Base-by-base conservation (phyloP, 1,284 basidiomycete genomes). In the Neonothopanus nambi region DNA sequence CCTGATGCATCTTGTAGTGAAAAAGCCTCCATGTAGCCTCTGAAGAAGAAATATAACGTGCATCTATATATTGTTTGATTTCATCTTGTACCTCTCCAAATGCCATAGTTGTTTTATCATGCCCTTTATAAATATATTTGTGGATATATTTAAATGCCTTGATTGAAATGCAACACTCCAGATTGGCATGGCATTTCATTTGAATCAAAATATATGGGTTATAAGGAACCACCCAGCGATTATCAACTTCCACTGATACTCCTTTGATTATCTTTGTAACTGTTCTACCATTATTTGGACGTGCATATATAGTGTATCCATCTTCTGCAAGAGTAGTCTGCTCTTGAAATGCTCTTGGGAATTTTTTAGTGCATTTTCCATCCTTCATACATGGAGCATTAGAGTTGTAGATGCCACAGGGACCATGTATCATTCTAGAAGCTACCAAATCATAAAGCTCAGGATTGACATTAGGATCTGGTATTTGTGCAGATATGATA, bases 101-200 rank as follows among this genome's bases (percentile, higher is more conserved):
- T 61, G 59, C 40, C 2, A 70, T 0, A 3, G 64, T 65, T 3
- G 65, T 61, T 17, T 54, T 28, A 56, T 79, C 70, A 52, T 58
- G 51, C 4, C 73, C 75, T 56, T 78, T 79, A 59, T 74, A 68
- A 8, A 77, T 66, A 52, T 78, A 78, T 40, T 78, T 78, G 63
- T 67, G 62, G 5, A 75, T 66, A 21, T 77, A 78, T 42, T 74
- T 74, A 57, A 73, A 55, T 2, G 68, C 58, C 21, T 62, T 64
- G 43, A 75, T 57, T 0, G 60, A 61, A 0, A 47, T 58, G 38
- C 56, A 61, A 44, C 48, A 37, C 43, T 75, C 69, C 1, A 76
- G 59, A 55, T 83, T 81, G 56, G 81, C 77, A 56, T 83, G 79
- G 52, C 78, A 78, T 20, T 71, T 39, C 42, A 68, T 76, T 15